Base-by-base conservation (phyloP, 2,329 filamentous ascomycete species). In the Ambrosiella xylebori region DNA sequence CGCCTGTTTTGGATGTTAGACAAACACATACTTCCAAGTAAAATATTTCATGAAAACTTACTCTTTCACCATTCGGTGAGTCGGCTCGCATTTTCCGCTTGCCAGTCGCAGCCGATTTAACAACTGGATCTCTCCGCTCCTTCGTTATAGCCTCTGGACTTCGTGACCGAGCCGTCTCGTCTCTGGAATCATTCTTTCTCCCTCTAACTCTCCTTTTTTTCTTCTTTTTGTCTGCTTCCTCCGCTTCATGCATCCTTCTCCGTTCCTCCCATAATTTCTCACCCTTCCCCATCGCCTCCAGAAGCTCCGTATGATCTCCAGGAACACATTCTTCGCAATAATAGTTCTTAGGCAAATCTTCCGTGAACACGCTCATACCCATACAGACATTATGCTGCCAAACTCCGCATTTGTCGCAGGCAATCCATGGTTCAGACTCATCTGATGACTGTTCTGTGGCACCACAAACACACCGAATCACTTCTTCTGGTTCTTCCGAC, bases 381-480 rank as follows among this genome's bases (percentile, higher is more conserved):
- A 98, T 88, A 68, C 93, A 98, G 62, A 94, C 84, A 66, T 96
- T 96, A 71, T 98, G 93, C 71, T 98, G 93, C 93, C 93, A 98
- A 47, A 85, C 91, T 54, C 81, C 82, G 70, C 93, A 98, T 52
- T 80, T 81, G 70, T 98, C 93, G 73, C 93, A 98, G 61, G 86
- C 88, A 65, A 98, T 95, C 89, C 95, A 97, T 56, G 89, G 84
- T 65, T 93, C 85, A 63, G 86, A 87, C 12, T 87, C 84, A 64
- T 94, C 87, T 64, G 91, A 87, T 61, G 90, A 86, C 63, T 89
- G 85, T 64, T 87, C 85, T 50, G 86, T 86, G 60, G 88, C 85
- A 64, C 93, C 91, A 67, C 91, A 98, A 54, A 96, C 86, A 69
- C 91, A 98, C 64, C 91, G 85, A 63, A 97, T 95, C 63, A 93